These are phyloP conservation scores for Galerina sulciceps DNA, from an alignment of 768 basidiomycete species.

Conservation along the genomic window DNA sequence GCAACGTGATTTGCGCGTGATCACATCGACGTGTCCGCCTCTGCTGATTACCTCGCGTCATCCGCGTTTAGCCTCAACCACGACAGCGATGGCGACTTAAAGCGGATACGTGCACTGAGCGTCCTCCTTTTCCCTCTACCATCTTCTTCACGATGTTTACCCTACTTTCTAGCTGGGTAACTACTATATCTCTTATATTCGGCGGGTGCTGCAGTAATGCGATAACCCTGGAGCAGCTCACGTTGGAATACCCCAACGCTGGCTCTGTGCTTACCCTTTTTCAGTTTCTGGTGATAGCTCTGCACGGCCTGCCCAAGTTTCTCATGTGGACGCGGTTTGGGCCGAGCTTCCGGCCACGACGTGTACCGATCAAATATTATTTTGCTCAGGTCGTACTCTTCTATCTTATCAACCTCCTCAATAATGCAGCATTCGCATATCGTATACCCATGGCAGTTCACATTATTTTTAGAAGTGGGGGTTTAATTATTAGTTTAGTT, in stretches of 20 bases:
- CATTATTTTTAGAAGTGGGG: conserved; percentile 92
- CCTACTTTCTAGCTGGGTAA: conserved; percentile 48
- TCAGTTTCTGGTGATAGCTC: conserved; percentile 80
- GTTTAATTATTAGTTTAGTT: conserved; percentile 81
- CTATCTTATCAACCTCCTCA: conserved; percentile 77
- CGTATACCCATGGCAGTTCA: conserved; percentile 90
- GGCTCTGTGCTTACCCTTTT: conserved; percentile 88
- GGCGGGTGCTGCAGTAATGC: conserved; percentile 95
- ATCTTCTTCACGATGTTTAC: conserved; percentile 16
- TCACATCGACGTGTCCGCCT: conserved; percentile 11
- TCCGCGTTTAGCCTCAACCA: conserved; percentile 10
- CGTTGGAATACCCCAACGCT: conserved; percentile 65
- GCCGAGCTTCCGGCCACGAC: conserved; percentile 61
- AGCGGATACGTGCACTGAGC: not conserved
- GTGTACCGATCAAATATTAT: conserved; percentile 76
- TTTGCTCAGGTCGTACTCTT: conserved; percentile 83
- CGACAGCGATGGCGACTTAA: not conserved
- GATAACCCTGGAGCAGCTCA: conserved; percentile 75
- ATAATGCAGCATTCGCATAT: conserved; percentile 91
- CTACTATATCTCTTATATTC: conserved; percentile 77
- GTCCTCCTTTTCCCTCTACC: not conserved
- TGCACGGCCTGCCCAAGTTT: conserved; percentile 74
- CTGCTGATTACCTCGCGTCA: conserved; percentile 7
- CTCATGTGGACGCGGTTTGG: conserved; percentile 52
- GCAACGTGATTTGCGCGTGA: not conserved